These are phyloP conservation scores for Rhododendron henanense DNA, from an alignment of 148 eudicot species.

Conservation along the genomic window DNA sequence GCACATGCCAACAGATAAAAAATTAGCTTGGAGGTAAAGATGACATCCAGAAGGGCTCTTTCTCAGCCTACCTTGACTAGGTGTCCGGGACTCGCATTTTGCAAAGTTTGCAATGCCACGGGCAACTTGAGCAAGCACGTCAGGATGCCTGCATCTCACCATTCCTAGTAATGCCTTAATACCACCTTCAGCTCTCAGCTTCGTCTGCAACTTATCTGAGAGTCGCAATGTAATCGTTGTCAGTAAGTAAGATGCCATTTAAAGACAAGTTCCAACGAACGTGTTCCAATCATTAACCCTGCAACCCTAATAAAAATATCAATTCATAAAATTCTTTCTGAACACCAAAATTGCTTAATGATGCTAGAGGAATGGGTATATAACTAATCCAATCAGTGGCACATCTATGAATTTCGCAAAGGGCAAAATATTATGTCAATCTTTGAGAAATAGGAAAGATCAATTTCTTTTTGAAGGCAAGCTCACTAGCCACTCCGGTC, in stretches of 20 bases:
- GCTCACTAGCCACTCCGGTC: not conserved
- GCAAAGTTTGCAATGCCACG: conserved; percentile 97
- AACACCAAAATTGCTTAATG: not conserved
- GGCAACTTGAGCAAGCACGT: conserved; percentile 95
- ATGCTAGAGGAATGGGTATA: not conserved
- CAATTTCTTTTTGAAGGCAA: not conserved
- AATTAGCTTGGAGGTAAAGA: not conserved
- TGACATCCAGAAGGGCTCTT: not conserved
- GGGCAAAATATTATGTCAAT: not conserved
- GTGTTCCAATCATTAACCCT: not conserved
- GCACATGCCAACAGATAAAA: not conserved
- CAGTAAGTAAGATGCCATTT: not conserved
- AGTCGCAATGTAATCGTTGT: not conserved
- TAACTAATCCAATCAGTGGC: not conserved
- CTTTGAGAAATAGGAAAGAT: not conserved
- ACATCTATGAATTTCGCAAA: not conserved
- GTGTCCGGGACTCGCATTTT: conserved; percentile 87
- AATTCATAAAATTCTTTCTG: not conserved
- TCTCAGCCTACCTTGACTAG: conserved; percentile 60
- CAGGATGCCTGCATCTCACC: conserved; percentile 87
- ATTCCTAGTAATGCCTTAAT: conserved; percentile 79
- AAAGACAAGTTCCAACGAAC: not conserved
- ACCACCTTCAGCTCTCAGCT: conserved; percentile 88
- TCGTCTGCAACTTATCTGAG: conserved; percentile 71
- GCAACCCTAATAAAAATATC: not conserved